Evolutionary conservation across 1,284 basidiomycete genomes (phyloP).

Genomic region (Sanguinoderma infundibulare): DNA sequence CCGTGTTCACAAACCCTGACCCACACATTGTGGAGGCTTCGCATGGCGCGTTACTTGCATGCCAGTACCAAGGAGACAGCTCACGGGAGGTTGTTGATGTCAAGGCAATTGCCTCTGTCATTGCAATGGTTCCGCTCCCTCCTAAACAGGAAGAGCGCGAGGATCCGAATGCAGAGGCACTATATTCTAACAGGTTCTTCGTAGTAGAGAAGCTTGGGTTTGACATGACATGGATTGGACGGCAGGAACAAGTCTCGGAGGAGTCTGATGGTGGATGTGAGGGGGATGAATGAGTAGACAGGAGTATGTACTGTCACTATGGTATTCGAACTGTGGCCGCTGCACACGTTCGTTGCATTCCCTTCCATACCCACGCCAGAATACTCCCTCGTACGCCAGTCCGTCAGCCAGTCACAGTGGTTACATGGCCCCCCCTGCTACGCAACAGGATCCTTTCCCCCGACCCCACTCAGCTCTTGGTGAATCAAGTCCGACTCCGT

Average conservation of each 20-base stretch:
- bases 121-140: conserved; percentile 14
- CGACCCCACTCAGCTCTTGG: conserved; percentile 32
- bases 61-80: neutral
- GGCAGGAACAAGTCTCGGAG: too few species aligned
- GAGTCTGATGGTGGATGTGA: too few species aligned
- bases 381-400: conserved; percentile 43
- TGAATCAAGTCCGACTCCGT: conserved; percentile 12
- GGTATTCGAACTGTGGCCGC: too few species aligned
- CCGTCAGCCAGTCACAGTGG: conserved; percentile 1
- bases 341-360: conserved; percentile 18
- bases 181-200: neutral
- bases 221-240: neutral
- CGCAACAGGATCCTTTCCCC: conserved; percentile 16
- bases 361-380: conserved; percentile 43
- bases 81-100: conserved; percentile 7
- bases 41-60: neutral
- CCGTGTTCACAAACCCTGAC: conserved; percentile 11
- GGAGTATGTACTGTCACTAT: too few species aligned
- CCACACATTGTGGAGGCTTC: neutral
- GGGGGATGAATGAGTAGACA: too few species aligned
- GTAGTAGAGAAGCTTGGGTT: neutral
- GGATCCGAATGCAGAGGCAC: neutral
- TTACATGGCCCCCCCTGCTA: conserved; percentile 15
- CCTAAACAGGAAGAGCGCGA: neutral
- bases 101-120: conserved; percentile 8